Conservation (phyloP, 768 basidiomycete species). For the Pleurotus salmoneostramineus region DNA sequence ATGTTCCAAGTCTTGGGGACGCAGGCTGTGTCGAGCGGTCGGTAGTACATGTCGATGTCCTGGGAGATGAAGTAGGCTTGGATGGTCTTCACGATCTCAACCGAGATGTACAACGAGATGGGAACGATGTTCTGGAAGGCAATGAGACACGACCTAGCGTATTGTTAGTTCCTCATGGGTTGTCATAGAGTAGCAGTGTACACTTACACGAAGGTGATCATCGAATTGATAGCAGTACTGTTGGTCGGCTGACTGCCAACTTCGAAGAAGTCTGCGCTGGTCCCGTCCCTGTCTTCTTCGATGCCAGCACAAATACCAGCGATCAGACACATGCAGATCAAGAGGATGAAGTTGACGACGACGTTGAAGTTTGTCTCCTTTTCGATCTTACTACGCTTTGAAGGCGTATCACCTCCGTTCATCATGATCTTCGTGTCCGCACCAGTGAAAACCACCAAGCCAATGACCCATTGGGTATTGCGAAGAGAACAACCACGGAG, state of each 20-base stretch:
- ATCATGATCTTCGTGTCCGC: constrained; percentile 91
- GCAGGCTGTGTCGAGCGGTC: constrained; percentile 80
- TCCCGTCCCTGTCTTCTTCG: constrained; percentile 52
- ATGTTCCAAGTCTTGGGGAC: constrained; percentile 99
- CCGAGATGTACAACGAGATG: constrained; percentile 93
- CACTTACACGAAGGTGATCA: constrained; percentile 90
- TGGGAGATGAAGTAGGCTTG: constrained; percentile 97
- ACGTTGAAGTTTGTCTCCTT: constrained; percentile 99
- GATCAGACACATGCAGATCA: constrained; percentile 72
- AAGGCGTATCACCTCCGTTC: constrained; percentile 90
- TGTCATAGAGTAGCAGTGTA: not conserved
- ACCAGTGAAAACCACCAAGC: constrained; percentile 92
- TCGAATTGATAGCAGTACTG: constrained; percentile 62
- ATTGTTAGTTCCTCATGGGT: constrained; percentile 9
- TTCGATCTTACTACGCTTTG: constrained; percentile 97
- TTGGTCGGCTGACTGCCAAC: constrained; percentile 55
- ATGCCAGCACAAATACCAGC: constrained; percentile 77
- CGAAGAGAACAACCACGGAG: constrained; percentile 88
- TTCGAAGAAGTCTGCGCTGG: constrained; percentile 76
- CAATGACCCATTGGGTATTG: constrained; percentile 91
- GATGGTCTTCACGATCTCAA: constrained; percentile 97
- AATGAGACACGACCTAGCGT: constrained; percentile 81
- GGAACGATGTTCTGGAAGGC: constrained; percentile 98
- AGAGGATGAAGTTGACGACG: constrained; percentile 83
- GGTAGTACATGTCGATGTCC: constrained; percentile 96